Conservation (phyloP, 2,329 filamentous ascomycete genomes). For the Coniochaeta prunicola region DNA sequence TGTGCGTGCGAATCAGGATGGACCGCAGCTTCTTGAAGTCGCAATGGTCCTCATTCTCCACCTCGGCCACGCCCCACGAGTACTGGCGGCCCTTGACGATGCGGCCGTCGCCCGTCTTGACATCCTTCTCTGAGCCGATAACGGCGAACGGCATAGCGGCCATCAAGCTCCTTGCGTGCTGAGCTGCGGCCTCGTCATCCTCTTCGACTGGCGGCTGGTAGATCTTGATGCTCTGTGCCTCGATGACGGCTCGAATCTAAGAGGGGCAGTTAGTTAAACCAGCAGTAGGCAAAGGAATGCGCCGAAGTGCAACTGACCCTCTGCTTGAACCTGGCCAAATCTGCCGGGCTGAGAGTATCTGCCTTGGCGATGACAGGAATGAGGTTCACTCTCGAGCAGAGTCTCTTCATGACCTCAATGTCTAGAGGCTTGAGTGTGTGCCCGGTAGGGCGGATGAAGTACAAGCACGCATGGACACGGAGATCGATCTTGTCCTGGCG, state of each 20-base stretch:
- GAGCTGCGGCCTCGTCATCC: constrained; percentile 91
- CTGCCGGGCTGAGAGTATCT: constrained; percentile 88
- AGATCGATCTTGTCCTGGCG: constrained; percentile 98
- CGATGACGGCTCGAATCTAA: constrained; percentile 89
- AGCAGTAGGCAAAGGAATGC: background rate
- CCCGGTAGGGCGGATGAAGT: constrained; percentile 98
- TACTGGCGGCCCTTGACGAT: constrained; percentile 99
- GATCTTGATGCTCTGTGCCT: constrained; percentile 99
- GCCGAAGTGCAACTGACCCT: constrained; percentile 54
- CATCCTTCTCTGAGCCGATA: constrained; percentile 98
- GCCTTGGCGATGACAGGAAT: constrained; percentile 99
- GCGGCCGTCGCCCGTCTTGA: constrained; percentile 90
- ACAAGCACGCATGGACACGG: constrained; percentile 94
- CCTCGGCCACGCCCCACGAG: constrained; percentile 97
- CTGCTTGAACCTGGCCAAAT: constrained; percentile 90
- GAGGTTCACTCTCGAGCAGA: constrained; percentile 95
- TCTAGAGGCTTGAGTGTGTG: constrained; percentile 98
- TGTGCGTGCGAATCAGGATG: constrained; percentile 97
- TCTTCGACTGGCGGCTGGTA: constrained; percentile 97
- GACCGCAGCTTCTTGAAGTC: constrained; percentile 99
- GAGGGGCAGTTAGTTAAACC: background rate
- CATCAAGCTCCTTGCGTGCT: constrained; percentile 91
- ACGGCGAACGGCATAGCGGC: constrained; percentile 97
- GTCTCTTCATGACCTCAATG: constrained; percentile 99
- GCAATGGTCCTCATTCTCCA: constrained; percentile 99